Base-by-base conservation (phyloP, 371 early-diverging fungal species). In the Mortierella sp. region DNA sequence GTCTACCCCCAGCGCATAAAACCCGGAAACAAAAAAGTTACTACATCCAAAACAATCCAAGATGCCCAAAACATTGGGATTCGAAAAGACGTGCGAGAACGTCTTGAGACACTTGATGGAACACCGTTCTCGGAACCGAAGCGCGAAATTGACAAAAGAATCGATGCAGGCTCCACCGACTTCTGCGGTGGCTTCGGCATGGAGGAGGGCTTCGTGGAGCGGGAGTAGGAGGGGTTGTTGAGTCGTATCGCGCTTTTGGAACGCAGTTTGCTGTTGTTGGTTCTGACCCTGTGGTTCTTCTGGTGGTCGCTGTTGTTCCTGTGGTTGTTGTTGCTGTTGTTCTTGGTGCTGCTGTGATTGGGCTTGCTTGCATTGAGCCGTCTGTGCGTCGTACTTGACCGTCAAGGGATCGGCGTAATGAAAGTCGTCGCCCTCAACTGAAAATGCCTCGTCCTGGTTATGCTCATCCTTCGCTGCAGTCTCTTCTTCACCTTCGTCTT, bases 91-190 rank as follows among this genome's bases (percentile, higher is more conserved):
- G 19, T 55, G 73, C 6, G 77, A 28, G 26, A 79, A 70, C 3
- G 74, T 63, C 65, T 74, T 79, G 44, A 84, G 79, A n/a, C 85
- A 84, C 1, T n/a, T 54, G 68, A 84, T 55, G n/a, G 77, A 47
- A 71, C 85, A 81, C 21, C 71, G 76, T n/a, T 79, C 85, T 3
- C 74, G 77, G 77, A 80, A 77, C 28, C 77, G 85, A 47, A 79
- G 76, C 6, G 81, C 79, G n/a, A 75, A 81, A 50, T 84, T 79
- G 48, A 77, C 85, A 70, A 84, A 78, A 0, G 81, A 81, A 52
- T 84, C 84, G 68, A 81, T 76, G 38, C 81, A 84, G 26, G 79
- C 73, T 9, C 79, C 79, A 65, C 76, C 79, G 34, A 78, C 48
- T 24, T 73, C 74, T 11, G 74, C 60, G 2, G 65, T 77, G 1